A percentile compares a stretch with the other conserved stretches of the same genome.
Conservation (phyloP, 2,329 filamentous ascomycete species). For the Berkeleyomyces rouxiae region DNA sequence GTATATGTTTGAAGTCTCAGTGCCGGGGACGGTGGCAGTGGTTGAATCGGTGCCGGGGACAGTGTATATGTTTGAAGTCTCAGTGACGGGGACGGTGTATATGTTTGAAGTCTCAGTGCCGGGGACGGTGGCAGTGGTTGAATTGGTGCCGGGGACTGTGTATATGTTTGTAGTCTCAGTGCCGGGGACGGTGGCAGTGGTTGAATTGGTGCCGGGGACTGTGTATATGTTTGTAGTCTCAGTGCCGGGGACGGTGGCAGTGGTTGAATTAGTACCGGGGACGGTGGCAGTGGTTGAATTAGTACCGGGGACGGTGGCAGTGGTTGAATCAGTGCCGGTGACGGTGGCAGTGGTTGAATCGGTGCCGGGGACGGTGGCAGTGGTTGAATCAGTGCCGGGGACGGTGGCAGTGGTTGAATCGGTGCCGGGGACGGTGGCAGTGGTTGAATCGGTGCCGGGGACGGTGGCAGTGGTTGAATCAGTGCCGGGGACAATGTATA, state of each 20-base stretch:
- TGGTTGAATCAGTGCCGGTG: conserved; percentile 14
- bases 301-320: not conserved
- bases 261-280: not conserved
- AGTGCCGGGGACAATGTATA: too few species aligned
- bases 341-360: conserved; percentile 24
- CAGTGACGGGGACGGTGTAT: too few species aligned
- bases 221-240: too few species aligned
- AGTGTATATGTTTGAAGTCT: too few species aligned
- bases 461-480: too few species aligned
- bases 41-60: too few species aligned
- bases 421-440: not conserved
- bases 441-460: too few species aligned
- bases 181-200: not conserved
- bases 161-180: not conserved
- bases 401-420: too few species aligned
- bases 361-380: conserved; percentile 24
- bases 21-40: too few species aligned
- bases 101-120: not conserved
- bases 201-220: conserved; percentile 18
- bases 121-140: not conserved
- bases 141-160: not conserved
- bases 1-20: too few species aligned
- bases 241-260: too few species aligned
- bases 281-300: not conserved
- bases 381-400: too few species aligned